Evolutionary conservation across 148 eudicot species (phyloP).

Genomic region (Amaranthus cruentus): DNA sequence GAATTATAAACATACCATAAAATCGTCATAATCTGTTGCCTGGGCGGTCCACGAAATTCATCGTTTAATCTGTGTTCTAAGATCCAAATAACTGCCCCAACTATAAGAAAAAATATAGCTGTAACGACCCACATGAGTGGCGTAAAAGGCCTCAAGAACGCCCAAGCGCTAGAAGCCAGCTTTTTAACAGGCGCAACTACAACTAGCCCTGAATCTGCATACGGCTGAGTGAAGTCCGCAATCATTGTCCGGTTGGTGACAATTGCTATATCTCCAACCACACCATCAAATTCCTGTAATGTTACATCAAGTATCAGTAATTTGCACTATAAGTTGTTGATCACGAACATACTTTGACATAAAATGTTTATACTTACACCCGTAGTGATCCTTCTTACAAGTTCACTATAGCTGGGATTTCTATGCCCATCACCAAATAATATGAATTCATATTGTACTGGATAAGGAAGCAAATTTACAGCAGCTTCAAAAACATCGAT

Average conservation of each 20-base stretch:
- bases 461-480: constrained; percentile 35
- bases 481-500: constrained; percentile 51
- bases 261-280: constrained; percentile 66
- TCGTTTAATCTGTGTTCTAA: constrained; percentile 63
- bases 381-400: constrained; percentile 30
- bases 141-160: constrained; percentile 58
- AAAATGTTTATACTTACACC: constrained; percentile 34
- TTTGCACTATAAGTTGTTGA: not conserved
- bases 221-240: constrained; percentile 71
- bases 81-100: constrained; percentile 56
- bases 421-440: constrained; percentile 39
- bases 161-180: constrained; percentile 41
- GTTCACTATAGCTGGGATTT: constrained; percentile 42
- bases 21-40: constrained; percentile 34
- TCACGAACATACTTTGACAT: not conserved
- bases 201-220: constrained; percentile 61
- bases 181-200: constrained; percentile 57
- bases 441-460: constrained; percentile 35
- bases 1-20: constrained; percentile 31
- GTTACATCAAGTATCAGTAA: constrained; percentile 11
- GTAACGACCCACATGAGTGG: constrained; percentile 49
- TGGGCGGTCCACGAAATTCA: constrained; percentile 72
- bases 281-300: constrained; percentile 61
- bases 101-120: constrained; percentile 36
- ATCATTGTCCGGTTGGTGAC: constrained; percentile 44